These are phyloP conservation scores for Lactarius sanguifluus DNA, from an alignment of 768 basidiomycete species.

Conservation along the genomic window DNA sequence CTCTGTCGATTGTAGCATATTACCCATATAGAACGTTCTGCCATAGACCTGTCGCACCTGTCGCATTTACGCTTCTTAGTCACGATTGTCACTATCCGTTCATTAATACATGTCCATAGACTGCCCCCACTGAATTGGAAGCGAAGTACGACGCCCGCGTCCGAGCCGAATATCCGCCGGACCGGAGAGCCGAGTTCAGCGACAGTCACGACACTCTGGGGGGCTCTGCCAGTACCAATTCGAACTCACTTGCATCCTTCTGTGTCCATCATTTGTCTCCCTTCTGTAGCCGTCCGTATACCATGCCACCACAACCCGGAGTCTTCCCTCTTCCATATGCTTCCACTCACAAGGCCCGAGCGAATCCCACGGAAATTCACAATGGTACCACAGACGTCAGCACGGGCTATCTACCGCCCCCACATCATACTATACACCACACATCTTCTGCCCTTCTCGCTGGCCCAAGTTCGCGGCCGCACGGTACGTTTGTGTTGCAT, in stretches of 20 bases:
- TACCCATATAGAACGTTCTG: slow-evolving; percentile 16
- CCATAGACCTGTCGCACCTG: slow-evolving; percentile 11
- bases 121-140: no score
- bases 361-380: slow-evolving; percentile 31
- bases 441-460: slow-evolving; percentile 46
- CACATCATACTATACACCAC: slow-evolving; percentile 44
- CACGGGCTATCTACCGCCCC: slow-evolving; percentile 40
- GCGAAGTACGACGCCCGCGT: no score
- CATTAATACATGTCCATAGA: neutral
- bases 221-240: neutral
- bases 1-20: slow-evolving; percentile 17
- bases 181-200: slow-evolving; percentile 3
- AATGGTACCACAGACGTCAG: slow-evolving; percentile 35
- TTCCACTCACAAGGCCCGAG: slow-evolving; percentile 46
- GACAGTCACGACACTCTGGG: neutral
- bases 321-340: slow-evolving; percentile 63
- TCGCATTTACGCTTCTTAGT: slow-evolving; percentile 6
- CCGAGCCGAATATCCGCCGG: slow-evolving; percentile 1
- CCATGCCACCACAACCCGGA: slow-evolving; percentile 70
- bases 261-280: neutral
- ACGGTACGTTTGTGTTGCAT: slow-evolving; percentile 15
- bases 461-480: slow-evolving; percentile 19
- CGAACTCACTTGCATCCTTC: neutral
- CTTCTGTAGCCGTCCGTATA: neutral
- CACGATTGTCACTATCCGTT: neutral